These are phyloP conservation scores for Lasiodiplodia sp. DNA, from an alignment of 2,329 filamentous ascomycete genomes.

Conservation along the genomic window DNA sequence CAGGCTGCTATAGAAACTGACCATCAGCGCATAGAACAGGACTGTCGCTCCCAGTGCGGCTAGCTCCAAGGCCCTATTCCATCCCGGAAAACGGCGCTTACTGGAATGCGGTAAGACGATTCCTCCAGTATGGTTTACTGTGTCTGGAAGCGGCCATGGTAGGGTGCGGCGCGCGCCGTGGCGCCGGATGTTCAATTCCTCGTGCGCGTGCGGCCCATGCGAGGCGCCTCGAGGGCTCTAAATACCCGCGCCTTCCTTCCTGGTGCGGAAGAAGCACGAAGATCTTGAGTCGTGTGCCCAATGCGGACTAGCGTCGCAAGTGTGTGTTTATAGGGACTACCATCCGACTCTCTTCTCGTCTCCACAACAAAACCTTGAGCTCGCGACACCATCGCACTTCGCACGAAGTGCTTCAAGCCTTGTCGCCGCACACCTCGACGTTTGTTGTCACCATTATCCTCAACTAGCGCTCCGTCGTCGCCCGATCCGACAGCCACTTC, in stretches of 20 bases:
- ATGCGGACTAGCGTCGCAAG: conserved; percentile 4
- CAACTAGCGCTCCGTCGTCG: background rate
- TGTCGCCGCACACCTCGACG: background rate
- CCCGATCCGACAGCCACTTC: background rate
- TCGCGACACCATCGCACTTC: conserved; percentile 12
- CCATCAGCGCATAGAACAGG: background rate
- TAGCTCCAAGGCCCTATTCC: background rate
- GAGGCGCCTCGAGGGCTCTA: background rate
- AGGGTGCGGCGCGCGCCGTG: background rate
- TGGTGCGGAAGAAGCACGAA: no score
- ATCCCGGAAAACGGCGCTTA: background rate
- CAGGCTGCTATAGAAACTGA: background rate
- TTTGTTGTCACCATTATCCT: conserved; percentile 3
- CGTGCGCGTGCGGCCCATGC: background rate
- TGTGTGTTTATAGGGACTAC: background rate
- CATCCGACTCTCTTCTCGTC: background rate
- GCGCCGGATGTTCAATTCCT: background rate
- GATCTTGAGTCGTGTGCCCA: background rate
- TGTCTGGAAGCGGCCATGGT: background rate
- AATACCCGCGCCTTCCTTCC: background rate
- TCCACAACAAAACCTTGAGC: conserved; percentile 16
- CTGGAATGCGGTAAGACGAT: background rate
- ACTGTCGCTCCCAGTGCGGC: background rate
- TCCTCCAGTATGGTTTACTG: background rate
- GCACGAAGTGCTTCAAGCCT: conserved; percentile 11